Evolutionary conservation across 495 filamentous ascomycete species (phyloP).

Genomic region (Hypoxylon subgilvum): DNA sequence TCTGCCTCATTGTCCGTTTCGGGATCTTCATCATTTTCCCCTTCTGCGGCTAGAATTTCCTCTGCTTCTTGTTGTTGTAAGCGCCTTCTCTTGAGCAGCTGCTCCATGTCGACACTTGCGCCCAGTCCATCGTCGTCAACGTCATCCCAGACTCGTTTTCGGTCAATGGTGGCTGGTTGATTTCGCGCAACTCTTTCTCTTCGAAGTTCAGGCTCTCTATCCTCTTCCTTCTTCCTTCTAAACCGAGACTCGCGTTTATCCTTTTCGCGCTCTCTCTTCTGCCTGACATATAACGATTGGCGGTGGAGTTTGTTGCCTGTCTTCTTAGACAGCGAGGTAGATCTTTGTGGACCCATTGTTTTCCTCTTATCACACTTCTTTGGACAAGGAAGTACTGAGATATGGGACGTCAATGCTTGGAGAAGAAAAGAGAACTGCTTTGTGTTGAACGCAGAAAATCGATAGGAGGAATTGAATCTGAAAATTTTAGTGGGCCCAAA

Average conservation of each 20-base stretch:
- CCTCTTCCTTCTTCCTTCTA: conserved; percentile 79
- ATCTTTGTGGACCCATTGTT: conserved; percentile 29
- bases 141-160: conserved; percentile 92
- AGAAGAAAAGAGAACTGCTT: background rate
- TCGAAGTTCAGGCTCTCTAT: conserved; percentile 77
- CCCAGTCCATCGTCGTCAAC: conserved; percentile 79
- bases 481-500: conserved; percentile 34
- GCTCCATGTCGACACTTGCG: conserved; percentile 76
- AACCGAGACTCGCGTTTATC: conserved; percentile 78
- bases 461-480: conserved; percentile 10
- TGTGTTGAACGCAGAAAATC: background rate
- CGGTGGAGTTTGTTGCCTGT: conserved; percentile 74
- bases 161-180: conserved; percentile 81
- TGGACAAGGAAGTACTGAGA: too few species aligned
- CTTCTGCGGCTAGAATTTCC: conserved; percentile 51
- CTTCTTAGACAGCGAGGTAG: conserved; percentile 33
- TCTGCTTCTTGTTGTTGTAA: conserved; percentile 64
- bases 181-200: conserved; percentile 75
- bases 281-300: conserved; percentile 69
- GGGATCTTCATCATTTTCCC: conserved; percentile 50
- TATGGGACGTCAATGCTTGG: background rate
- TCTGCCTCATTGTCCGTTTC: conserved; percentile 63
- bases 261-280: conserved; percentile 75
- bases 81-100: conserved; percentile 70
- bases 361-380: background rate